Conservation (phyloP, 148 eudicot genomes). For the Rhododendron simsii region DNA sequence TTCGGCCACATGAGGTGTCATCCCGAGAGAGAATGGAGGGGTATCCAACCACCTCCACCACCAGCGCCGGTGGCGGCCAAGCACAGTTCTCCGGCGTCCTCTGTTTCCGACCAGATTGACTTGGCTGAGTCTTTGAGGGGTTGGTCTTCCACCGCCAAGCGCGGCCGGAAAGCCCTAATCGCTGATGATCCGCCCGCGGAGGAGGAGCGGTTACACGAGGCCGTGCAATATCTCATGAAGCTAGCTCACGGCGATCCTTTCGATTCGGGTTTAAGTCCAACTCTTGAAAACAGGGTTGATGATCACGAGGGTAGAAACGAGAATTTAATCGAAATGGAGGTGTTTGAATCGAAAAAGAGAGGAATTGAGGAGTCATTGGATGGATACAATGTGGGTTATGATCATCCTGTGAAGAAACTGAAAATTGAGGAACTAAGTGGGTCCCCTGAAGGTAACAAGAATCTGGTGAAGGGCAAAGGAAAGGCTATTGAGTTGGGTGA, state of each 20-base stretch:
- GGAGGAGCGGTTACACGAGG: slow-evolving; percentile 17
- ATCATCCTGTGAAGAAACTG: not conserved
- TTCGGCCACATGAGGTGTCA: slow-evolving; percentile 77
- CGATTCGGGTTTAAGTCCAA: not conserved
- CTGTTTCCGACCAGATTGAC: slow-evolving; percentile 11
- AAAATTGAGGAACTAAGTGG: not conserved
- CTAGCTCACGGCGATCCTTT: slow-evolving; percentile 16
- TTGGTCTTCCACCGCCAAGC: slow-evolving; percentile 28
- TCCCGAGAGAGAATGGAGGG: slow-evolving; percentile 40
- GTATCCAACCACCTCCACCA: slow-evolving; percentile 22
- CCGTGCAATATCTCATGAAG: slow-evolving; percentile 20
- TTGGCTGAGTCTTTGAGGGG: not conserved
- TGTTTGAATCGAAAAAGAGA: slow-evolving; percentile 2
- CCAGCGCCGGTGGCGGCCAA: not conserved
- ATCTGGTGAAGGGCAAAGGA: not conserved
- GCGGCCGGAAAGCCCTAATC: slow-evolving; percentile 22
- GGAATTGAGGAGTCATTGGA: slow-evolving; percentile 1
- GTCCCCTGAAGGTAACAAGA: not conserved
- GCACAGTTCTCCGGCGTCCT: slow-evolving; percentile 5
- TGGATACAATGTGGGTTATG: slow-evolving; percentile 1
- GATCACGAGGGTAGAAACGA: not conserved
- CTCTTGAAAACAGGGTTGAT: not conserved
- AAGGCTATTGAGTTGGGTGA: not conserved
- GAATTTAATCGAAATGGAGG: slow-evolving; percentile 3
- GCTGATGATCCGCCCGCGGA: not conserved